Base-by-base conservation (phyloP, 768 basidiomycete species). In the Boletus sp. region DNA sequence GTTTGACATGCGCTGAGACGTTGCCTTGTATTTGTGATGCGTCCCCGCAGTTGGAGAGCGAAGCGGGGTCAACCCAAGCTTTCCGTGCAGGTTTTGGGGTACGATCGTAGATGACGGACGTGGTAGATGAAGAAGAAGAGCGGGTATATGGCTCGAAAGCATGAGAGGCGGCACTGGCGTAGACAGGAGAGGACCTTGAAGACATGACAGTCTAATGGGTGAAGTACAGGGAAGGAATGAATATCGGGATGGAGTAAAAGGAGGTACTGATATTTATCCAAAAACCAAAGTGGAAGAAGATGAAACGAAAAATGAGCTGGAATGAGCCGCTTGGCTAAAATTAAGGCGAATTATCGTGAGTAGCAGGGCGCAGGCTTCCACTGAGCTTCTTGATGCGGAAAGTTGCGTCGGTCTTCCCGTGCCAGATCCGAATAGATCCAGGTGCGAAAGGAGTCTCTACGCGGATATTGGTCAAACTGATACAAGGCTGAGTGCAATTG, bases 31-130 rank as follows among this genome's bases (percentile, higher is more conserved):
- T 83, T 29, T 74, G 65, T 21, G 82, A 77, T 32, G 78, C 73
- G 60, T 85, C 80, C 34, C 78, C 80, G 62, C 78, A 75, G 64
- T 83, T 69, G n/a, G 84, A 84, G 47, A 88, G 72, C 2, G 78
- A 71, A 17, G 77, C 72, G 7, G 87, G 87, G 63, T 88, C 85
- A 29, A 88, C 78, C 87, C 87, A 88, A 10, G 69, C 71, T 62
- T 75, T 77, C 8, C 67, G 67, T 23, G 65, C 37, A 10, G 57
- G 46, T 49, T 68, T 62, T 33, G 57, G 46, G 35, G 60, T 53
- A 27, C 37, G 51, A 32, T 59, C 59, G 32, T 67, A 65, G 44
- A 67, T 62, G 53, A 70, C 38, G 45, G 76, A 55, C 41, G 69
- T 55, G n/a, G 64, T 43, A 13, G 70, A 56, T 1, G 65, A 48